These are phyloP conservation scores for Cercospora sesami DNA, from an alignment of 2,329 filamentous ascomycete genomes.

Conservation along the genomic window DNA sequence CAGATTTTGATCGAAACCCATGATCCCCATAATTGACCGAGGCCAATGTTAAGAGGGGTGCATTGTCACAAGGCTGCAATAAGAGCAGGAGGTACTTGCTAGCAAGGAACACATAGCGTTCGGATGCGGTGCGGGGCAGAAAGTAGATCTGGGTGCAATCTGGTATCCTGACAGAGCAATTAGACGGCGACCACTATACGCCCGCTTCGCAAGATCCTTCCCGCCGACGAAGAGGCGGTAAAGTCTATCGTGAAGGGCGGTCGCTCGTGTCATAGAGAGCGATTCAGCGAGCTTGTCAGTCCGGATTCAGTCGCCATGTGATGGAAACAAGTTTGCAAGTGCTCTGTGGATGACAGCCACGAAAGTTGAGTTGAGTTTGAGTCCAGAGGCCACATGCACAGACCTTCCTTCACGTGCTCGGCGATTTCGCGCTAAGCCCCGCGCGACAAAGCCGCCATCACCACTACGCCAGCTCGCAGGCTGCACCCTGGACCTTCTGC, in stretches of 20 bases:
- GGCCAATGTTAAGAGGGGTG: background rate
- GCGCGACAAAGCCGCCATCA: conserved; percentile 3
- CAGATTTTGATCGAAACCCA: background rate
- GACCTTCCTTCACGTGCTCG: conserved; percentile 2
- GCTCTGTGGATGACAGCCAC: background rate
- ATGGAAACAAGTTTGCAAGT: background rate
- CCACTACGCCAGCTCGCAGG: background rate
- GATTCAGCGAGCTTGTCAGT: background rate
- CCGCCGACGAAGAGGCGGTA: background rate
- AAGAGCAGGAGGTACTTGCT: background rate
- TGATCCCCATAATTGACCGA: background rate
- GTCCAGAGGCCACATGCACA: background rate
- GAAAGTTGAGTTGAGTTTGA: background rate
- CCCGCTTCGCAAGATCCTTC: background rate
- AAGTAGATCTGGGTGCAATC: background rate
- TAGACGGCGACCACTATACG: background rate
- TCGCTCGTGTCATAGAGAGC: background rate
- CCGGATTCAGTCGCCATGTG: background rate
- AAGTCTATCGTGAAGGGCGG: background rate
- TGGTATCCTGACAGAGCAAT: background rate
- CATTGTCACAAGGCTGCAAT: background rate
- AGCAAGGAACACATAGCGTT: background rate
- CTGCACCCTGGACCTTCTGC: conserved; percentile 14
- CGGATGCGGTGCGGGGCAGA: background rate
- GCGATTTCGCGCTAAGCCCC: conserved; percentile 6